Conservation (phyloP, 2,329 filamentous ascomycete species). For the Beauveria varroae region DNA sequence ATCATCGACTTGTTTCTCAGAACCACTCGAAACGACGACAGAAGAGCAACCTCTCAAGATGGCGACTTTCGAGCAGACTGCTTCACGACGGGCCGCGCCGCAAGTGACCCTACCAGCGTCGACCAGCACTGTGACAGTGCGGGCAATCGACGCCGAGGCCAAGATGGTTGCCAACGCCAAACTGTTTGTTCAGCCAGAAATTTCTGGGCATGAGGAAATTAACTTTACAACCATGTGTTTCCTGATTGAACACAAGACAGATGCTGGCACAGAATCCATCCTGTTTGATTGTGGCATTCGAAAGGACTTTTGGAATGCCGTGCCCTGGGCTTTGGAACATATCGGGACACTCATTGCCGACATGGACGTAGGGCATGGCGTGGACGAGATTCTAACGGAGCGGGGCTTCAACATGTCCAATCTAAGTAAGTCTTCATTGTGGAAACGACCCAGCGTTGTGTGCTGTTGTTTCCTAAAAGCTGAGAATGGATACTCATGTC, state of each 20-base stretch:
- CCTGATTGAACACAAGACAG: constrained; percentile 9
- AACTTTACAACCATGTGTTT: constrained; percentile 16
- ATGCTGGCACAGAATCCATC: constrained; percentile 1
- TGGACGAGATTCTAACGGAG: constrained; percentile 14
- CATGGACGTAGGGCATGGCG: constrained; percentile 11
- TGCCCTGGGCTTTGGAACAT: background rate
- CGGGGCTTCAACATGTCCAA: constrained; percentile 9
- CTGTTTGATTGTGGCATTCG: constrained; percentile 15
- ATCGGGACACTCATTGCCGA: constrained; percentile 9
- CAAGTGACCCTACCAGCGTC: background rate
- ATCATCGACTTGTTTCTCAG: background rate
- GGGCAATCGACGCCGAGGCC: constrained; percentile 14
- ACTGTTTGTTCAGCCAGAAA: constrained; percentile 13
- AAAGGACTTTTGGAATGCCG: constrained; percentile 16
- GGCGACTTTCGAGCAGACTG: background rate
- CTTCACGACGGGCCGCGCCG: background rate
- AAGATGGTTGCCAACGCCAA: constrained; percentile 12
- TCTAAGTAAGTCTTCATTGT: constrained; percentile 5
- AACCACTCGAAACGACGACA: background rate
- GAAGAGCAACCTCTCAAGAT: background rate
- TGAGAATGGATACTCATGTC: background rate
- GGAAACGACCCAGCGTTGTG: background rate
- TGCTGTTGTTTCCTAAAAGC: rapidly evolving
- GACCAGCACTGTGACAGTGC: constrained; percentile 12
- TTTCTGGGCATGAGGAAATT: constrained; percentile 15